Evolutionary conservation across 2,329 filamentous ascomycete species (phyloP).

Genomic region (Hymenoscyphus occultus): DNA sequence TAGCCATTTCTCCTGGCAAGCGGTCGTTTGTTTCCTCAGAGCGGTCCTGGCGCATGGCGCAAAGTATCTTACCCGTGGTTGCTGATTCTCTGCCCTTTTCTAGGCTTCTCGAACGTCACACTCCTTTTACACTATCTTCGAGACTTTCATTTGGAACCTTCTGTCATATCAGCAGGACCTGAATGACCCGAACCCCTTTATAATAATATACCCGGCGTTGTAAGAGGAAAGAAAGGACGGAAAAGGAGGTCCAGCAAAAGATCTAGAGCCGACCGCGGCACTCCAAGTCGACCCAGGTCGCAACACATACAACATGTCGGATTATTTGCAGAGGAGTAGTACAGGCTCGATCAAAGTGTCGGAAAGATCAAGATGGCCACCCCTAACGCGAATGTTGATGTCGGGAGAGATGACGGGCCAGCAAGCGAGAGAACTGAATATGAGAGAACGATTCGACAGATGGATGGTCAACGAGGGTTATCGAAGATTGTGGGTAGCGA

Average conservation of each 20-base stretch:
- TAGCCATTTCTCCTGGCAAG: slow-evolving; percentile 17
- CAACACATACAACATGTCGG: slow-evolving; percentile 18
- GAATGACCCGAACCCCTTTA: slow-evolving; percentile 34
- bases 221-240: slow-evolving; percentile 13
- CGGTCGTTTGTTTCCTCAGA: not conserved
- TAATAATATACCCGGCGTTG: slow-evolving; percentile 16
- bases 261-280: slow-evolving; percentile 19
- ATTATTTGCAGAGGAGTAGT: slow-evolving; percentile 31
- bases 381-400: slow-evolving; percentile 76
- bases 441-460: slow-evolving; percentile 71
- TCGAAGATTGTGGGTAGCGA: slow-evolving; percentile 64
- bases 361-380: slow-evolving; percentile 78
- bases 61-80: slow-evolving; percentile 3
- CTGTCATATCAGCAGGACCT: slow-evolving; percentile 38
- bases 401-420: slow-evolving; percentile 80
- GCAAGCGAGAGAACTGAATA: slow-evolving; percentile 63
- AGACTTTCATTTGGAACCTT: slow-evolving; percentile 28
- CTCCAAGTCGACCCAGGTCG: slow-evolving; percentile 30
- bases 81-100: slow-evolving; percentile 18
- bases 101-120: slow-evolving; percentile 30
- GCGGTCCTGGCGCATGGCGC: not conserved
- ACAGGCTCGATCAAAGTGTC: slow-evolving; percentile 46
- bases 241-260: slow-evolving; percentile 14
- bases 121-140: slow-evolving; percentile 28
- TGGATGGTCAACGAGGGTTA: slow-evolving; percentile 93